phyloP scores from a whole-genome alignment of 2,329 filamentous ascomycete genomes.

The Diaporthe batatas region DNA sequence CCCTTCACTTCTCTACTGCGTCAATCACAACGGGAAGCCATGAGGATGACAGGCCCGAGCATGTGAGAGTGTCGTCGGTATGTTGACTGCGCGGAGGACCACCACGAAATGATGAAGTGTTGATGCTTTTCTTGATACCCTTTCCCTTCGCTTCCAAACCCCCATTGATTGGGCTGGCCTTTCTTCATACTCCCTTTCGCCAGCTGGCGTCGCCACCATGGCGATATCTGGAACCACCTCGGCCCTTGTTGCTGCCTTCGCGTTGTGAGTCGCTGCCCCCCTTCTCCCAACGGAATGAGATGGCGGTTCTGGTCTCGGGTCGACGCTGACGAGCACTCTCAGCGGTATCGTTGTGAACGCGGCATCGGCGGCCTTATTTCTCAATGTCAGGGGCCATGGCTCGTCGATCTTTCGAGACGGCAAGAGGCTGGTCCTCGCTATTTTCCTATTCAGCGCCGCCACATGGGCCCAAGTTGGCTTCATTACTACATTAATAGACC shows the following conservation, averaged over 20 bases:
- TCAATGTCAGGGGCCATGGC: slow-evolving; percentile 62
- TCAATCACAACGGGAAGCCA: slow-evolving; percentile 20
- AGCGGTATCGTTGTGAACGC: slow-evolving; percentile 68
- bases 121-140: slow-evolving; percentile 48
- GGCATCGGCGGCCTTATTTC: slow-evolving; percentile 61
- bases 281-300: background rate
- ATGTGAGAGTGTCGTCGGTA: slow-evolving; percentile 45
- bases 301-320: background rate
- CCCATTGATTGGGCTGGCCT: slow-evolving; percentile 63
- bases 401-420: slow-evolving; percentile 66
- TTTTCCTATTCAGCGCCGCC: slow-evolving; percentile 64
- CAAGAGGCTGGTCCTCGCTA: slow-evolving; percentile 74
- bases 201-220: slow-evolving; percentile 56
- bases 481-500: slow-evolving; percentile 61
- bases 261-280: slow-evolving; percentile 60
- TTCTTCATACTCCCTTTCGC: slow-evolving; percentile 48
- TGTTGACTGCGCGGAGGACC: slow-evolving; percentile 41
- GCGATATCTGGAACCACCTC: slow-evolving; percentile 59
- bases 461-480: slow-evolving; percentile 69
- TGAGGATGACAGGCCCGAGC: slow-evolving; percentile 19
- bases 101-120: slow-evolving; percentile 46
- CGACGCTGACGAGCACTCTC: slow-evolving; percentile 40
- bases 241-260: slow-evolving; percentile 66
- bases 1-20: slow-evolving; percentile 16
- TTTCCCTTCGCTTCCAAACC: slow-evolving; percentile 51